Conservation (phyloP, 345 rosid genomes). For the Dipteronia sinensis region DNA sequence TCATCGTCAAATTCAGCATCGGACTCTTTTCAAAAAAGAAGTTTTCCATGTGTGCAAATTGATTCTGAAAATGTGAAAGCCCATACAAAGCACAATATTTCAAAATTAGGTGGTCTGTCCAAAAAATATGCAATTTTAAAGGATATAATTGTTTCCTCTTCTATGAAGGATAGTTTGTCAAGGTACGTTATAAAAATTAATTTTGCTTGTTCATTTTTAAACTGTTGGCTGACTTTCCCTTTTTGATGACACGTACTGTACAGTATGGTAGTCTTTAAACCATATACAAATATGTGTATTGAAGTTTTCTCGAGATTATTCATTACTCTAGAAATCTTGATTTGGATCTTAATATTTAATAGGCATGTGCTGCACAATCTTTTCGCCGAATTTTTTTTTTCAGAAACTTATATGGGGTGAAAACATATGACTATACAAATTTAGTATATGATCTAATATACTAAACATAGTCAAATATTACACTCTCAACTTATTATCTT, state of each 20-base stretch:
- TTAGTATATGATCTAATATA: neutral
- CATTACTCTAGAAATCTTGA: no score
- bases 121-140: conserved; percentile 62
- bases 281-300: neutral
- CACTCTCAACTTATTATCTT: no score
- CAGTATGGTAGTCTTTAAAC: neutral
- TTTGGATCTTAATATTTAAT: no score
- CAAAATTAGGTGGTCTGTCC: conserved; percentile 72
- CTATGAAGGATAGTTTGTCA: conserved; percentile 49
- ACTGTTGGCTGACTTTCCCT: conserved; percentile 1
- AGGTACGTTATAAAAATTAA: conserved; percentile 47
- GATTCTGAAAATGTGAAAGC: conserved; percentile 29
- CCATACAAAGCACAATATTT: conserved; percentile 29
- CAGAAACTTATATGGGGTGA: no score
- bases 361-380: neutral
- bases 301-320: neutral
- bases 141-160: conserved; percentile 60
- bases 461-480: neutral
- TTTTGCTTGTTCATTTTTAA: conserved; percentile 10
- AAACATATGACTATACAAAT: no score
- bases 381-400: neutral
- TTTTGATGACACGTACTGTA: conserved; percentile 1
- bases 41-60: conserved; percentile 27
- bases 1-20: conserved; percentile 32
- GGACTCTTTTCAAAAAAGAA: conserved; percentile 28